Percentiles rank a stretch among this genome's conserved stretches.
phyloP scores from a whole-genome alignment of 129 eudicot genomes.

The Tanacetum coccineum region DNA sequence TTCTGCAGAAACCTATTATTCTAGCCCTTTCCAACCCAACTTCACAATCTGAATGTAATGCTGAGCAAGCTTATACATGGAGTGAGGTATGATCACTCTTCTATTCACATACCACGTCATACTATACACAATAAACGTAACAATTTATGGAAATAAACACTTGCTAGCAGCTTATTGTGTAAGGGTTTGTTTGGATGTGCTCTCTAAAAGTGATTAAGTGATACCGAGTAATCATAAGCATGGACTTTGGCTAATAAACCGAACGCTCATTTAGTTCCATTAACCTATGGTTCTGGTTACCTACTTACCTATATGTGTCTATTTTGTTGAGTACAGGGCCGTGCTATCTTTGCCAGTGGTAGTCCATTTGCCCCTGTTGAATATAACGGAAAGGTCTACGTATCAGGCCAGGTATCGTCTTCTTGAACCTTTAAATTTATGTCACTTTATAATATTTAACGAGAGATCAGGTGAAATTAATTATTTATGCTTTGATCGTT shows the following conservation, averaged over 20 bases:
- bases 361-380: slow-evolving; percentile 95
- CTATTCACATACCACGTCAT: not conserved
- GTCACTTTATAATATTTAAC: not conserved
- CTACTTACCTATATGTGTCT: not conserved
- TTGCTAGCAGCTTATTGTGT: too few species aligned
- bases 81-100: slow-evolving; percentile 58
- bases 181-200: too few species aligned
- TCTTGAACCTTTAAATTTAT: slow-evolving; percentile 20
- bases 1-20: slow-evolving; percentile 80
- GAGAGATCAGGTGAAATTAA: slow-evolving; percentile 14
- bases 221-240: too few species aligned
- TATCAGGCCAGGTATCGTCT: slow-evolving; percentile 83
- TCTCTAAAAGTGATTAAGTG: too few species aligned
- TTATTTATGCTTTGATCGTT: slow-evolving; percentile 13
- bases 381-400: slow-evolving; percentile 57
- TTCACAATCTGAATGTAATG: slow-evolving; percentile 98
- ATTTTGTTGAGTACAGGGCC: slow-evolving; percentile 50
- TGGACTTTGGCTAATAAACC: not conserved
- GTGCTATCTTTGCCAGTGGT: slow-evolving; percentile 93
- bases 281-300: too few species aligned
- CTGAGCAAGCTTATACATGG: slow-evolving; percentile 94
- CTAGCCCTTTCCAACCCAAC: slow-evolving; percentile 98
- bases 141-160: too few species aligned
- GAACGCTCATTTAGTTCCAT: not conserved
- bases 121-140: not conserved